A percentile compares a stretch with the other conserved stretches of the same genome.
Conservation (phyloP, 2,329 filamentous ascomycete species). For the Aplosporella prunicola region DNA sequence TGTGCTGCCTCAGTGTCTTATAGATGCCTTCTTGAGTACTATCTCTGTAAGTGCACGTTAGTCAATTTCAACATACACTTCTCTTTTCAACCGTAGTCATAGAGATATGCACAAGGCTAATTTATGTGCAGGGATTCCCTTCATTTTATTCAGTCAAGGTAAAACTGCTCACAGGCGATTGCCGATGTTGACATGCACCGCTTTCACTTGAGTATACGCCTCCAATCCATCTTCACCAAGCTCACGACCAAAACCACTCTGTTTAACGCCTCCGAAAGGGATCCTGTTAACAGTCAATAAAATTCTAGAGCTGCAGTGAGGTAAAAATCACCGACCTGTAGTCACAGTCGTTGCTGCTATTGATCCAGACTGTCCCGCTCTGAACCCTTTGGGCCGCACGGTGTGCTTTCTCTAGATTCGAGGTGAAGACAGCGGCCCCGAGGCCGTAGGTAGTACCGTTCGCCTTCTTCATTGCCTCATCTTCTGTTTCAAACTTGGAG, state of each 20-base stretch:
- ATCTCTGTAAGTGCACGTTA: no score
- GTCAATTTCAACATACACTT: no score
- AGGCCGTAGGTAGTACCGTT: slow-evolving; percentile 44
- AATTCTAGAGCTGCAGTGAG: no score
- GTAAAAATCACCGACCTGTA: slow-evolving; percentile 3
- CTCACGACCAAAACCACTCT: slow-evolving; percentile 52
- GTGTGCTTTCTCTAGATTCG: slow-evolving; percentile 36
- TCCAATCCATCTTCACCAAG: slow-evolving; percentile 51
- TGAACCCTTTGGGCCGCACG: slow-evolving; percentile 35
- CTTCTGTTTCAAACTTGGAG: slow-evolving; percentile 50
- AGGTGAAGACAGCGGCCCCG: slow-evolving; percentile 45
- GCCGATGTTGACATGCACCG: slow-evolving; percentile 41
- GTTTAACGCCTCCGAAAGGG: slow-evolving; percentile 55
- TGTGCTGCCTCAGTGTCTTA: no score
- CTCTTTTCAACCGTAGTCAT: no score
- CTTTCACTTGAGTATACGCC: slow-evolving; percentile 51
- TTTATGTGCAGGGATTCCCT: no score
- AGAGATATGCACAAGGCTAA: no score
- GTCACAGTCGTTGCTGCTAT: slow-evolving; percentile 29
- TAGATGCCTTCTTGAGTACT: no score
- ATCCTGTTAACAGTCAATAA: slow-evolving; percentile 22
- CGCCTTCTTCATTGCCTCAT: slow-evolving; percentile 36
- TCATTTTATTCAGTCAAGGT: no score
- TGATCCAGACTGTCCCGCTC: slow-evolving; percentile 45
- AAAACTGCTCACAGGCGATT: slow-evolving; percentile 33